Conservation (phyloP, 1,284 basidiomycete genomes). For the Sporisorium exsertum region DNA sequence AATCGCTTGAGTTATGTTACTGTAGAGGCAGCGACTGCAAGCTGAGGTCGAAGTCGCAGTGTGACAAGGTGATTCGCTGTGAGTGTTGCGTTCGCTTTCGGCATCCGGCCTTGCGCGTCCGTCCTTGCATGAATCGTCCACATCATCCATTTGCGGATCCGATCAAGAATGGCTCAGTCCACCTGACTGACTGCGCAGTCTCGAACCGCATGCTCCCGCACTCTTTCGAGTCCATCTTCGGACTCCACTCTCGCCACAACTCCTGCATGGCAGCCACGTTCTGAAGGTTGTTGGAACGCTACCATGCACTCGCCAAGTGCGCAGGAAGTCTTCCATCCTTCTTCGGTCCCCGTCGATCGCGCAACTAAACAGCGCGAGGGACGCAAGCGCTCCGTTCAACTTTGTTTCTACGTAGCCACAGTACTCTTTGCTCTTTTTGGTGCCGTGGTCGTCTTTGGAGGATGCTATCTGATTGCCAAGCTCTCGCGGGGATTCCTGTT, state of each 20-base stretch:
- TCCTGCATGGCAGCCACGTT: not conserved
- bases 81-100: not conserved
- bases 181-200: not conserved
- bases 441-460: constrained; percentile 3
- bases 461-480: not conserved
- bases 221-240: not conserved
- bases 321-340: constrained; percentile 15
- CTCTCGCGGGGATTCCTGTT: constrained; percentile 4
- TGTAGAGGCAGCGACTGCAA: not conserved
- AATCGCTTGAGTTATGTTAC: too few relatives aligned
- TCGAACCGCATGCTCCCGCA: not conserved
- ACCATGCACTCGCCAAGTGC: constrained; percentile 6
- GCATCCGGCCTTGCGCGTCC: not conserved
- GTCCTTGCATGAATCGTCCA: not conserved
- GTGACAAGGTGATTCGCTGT: not conserved
- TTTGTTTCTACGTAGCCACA: not conserved
- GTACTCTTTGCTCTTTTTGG: constrained; percentile 13
- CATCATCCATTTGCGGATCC: not conserved
- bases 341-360: constrained; percentile 19
- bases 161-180: not conserved
- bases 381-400: not conserved
- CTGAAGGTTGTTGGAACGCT: not conserved
- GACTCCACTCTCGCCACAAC: not conserved
- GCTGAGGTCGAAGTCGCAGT: not conserved
- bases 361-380: constrained; percentile 10